Base-by-base conservation (phyloP, 164 flowering plant genomes). In the Euptelea pleiosperma region DNA sequence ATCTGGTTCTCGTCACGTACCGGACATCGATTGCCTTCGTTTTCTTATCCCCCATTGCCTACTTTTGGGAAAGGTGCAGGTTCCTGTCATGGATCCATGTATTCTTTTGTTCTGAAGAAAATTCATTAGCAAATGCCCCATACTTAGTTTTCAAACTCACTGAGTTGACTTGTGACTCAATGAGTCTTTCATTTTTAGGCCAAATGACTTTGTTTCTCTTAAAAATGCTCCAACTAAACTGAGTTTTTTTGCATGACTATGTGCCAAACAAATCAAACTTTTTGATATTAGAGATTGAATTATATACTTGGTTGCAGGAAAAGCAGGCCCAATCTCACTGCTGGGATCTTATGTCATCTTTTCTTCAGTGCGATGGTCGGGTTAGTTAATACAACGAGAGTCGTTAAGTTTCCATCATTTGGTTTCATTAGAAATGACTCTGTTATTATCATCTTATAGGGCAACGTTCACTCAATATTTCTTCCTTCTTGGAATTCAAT, bases 281-380 rank as follows among this genome's bases (percentile, higher is more conserved):
- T 37, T 4, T 10, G 12, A n/a, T n/a, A n/a, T n/a, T n/a, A n/a
- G n/a, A n/a, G n/a, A n/a, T n/a, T n/a, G n/a, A 48, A 6, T 29
- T 4, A 26, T n/a, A 35, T 10, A 8, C 14, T 56, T 44, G 43
- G 22, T 78, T 81, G 80, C 91, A 90, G 97, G 80, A 73, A 76
- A 57, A 74, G 70, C 63, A 78, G 87, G 61, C 74, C 80, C 1
- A 80, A 77, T 71, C 72, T 83, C 66, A 85, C 88, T 29, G 16
- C 65, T 60, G 58, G 77, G 5, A 73, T 85, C 47, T 52, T 86
- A 33, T 79, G 75, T 60, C 70, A 62, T 21, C 76, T 88, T 31
- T 88, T 91, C 69, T 35, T 85, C 48, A 83, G 91, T 64, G 91
- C 91, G 0, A 41, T 91, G 51, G 55, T 83, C 12, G 96, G 96